phyloP scores from a whole-genome alignment of 352 stramenopile species.

The Phytophthora ohioensis region DNA sequence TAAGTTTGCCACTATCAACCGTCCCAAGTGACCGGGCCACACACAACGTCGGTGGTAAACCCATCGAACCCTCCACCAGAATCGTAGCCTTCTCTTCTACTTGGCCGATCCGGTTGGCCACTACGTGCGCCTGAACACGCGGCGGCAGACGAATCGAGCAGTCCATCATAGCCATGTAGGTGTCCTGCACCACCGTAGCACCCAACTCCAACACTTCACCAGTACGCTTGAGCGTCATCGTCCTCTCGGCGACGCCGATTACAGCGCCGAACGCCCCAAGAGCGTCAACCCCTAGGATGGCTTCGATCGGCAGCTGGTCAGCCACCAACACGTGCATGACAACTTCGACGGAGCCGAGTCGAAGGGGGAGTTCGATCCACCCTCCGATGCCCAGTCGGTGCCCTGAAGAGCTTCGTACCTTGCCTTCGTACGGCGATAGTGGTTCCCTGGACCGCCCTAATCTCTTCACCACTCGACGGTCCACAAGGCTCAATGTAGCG shows the following conservation, averaged over 20 bases:
- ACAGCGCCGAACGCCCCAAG: conserved; percentile 5
- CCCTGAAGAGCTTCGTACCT: conserved; percentile 6
- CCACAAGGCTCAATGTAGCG: conserved; percentile 3
- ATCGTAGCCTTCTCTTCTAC: background rate
- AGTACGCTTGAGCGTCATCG: background rate
- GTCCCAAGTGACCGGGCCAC: conserved; percentile 6
- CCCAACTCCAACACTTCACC: conserved; percentile 2
- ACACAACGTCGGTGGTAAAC: background rate
- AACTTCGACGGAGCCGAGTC: too few species aligned
- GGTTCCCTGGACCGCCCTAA: background rate
- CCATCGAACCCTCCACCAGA: background rate
- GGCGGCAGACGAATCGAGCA: background rate
- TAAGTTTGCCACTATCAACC: background rate
- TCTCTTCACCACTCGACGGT: conserved; percentile 2
- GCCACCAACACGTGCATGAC: conserved; percentile 3
- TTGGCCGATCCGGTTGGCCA: background rate
- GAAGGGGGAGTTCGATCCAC: background rate
- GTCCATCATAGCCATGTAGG: background rate
- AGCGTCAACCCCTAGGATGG: conserved; percentile 12
- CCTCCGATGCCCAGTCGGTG: background rate
- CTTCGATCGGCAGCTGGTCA: conserved; percentile 2
- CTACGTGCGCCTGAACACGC: background rate
- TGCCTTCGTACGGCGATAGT: background rate
- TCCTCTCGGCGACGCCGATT: conserved; percentile 9
- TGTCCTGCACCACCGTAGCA: background rate